Evolutionary conservation across 208 protist genomes (phyloP).

Genomic region (Trypanosoma cruzi): DNA sequence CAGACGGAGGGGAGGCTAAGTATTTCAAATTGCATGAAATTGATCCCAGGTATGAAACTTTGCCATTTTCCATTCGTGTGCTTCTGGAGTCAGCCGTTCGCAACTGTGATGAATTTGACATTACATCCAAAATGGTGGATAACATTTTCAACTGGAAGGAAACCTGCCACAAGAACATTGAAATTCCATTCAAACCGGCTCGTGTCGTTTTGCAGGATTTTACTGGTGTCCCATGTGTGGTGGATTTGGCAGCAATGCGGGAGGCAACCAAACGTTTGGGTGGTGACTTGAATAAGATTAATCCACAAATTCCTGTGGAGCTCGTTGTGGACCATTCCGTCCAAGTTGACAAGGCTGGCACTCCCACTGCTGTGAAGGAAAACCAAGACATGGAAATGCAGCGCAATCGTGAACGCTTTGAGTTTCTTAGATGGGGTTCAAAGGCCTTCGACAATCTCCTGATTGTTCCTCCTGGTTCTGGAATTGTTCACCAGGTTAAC

Average conservation of each 20-base stretch:
- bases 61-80: conserved; percentile 96
- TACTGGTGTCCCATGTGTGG: conserved; percentile 96
- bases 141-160: conserved; percentile 95
- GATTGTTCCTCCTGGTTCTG: conserved; percentile 96
- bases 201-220: conserved; percentile 97
- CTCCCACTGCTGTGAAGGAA: conserved; percentile 71
- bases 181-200: conserved; percentile 96
- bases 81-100: conserved; percentile 95
- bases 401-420: conserved; percentile 96
- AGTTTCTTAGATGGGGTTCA: conserved; percentile 97
- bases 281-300: conserved; percentile 92
- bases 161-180: conserved; percentile 87
- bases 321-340: conserved; percentile 97
- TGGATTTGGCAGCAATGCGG: conserved; percentile 97
- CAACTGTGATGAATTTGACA: conserved; percentile 96
- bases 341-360: conserved; percentile 90
- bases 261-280: conserved; percentile 93
- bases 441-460: conserved; percentile 94
- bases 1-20: conserved; percentile 50
- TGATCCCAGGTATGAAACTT: conserved; percentile 69
- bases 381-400: conserved; percentile 96
- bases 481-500: conserved; percentile 98
- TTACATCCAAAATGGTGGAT: conserved; percentile 91
- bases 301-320: conserved; percentile 96
- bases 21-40: conserved; percentile 91